phyloP scores from a whole-genome alignment of 2,329 filamentous ascomycete species.

The Trichoderma koningii region DNA sequence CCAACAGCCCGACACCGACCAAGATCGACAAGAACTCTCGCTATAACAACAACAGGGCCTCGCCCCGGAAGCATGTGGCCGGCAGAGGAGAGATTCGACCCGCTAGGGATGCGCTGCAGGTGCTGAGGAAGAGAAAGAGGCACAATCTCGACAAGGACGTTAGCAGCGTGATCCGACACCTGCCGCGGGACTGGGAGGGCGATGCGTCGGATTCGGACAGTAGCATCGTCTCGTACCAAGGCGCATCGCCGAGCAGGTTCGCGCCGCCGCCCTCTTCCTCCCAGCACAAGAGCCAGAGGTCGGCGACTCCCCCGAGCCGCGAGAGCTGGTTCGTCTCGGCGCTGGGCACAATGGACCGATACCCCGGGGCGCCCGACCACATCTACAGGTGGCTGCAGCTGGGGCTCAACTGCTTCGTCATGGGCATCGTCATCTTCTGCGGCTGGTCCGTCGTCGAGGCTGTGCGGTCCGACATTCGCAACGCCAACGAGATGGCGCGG shows the following conservation, averaged over 20 bases:
- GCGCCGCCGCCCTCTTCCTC: constrained; percentile 1
- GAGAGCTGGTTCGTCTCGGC: constrained; percentile 45
- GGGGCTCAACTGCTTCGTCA: constrained; percentile 64
- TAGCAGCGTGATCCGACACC: constrained; percentile 50
- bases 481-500: constrained; percentile 69
- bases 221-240: constrained; percentile 29
- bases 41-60: constrained; percentile 46
- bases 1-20: constrained; percentile 49
- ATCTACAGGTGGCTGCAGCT: constrained; percentile 62
- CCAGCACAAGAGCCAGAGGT: constrained; percentile 35
- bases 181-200: constrained; percentile 46
- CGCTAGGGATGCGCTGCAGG: constrained; percentile 40
- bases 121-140: constrained; percentile 57
- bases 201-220: constrained; percentile 55
- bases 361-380: constrained; percentile 61
- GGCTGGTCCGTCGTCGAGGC: constrained; percentile 69
- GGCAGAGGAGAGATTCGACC: constrained; percentile 67
- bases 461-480: constrained; percentile 72
- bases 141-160: constrained; percentile 55
- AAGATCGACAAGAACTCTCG: constrained; percentile 51
- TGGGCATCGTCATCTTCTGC: constrained; percentile 61
- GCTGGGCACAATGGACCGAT: constrained; percentile 55
- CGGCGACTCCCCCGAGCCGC: neutral
- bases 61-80: constrained; percentile 48
- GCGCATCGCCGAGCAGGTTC: neutral